These are phyloP conservation scores for Eucalyptus sp. DNA, from an alignment of 345 rosid species.

Conservation along the genomic window DNA sequence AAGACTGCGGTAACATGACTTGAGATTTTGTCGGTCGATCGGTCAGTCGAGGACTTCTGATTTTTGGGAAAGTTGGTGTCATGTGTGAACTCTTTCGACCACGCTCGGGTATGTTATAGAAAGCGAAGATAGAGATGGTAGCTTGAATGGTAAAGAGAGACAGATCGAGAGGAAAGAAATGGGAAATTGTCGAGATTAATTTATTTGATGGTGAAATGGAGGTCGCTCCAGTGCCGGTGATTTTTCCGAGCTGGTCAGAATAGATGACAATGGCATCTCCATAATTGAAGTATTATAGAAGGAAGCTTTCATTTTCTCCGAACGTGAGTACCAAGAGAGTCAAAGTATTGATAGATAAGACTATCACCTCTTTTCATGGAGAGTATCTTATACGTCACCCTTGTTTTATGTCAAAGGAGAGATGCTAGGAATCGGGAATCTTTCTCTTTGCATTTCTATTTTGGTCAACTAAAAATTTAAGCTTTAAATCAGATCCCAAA, in stretches of 20 bases:
- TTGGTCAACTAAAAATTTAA: not conserved
- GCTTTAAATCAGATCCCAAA: not conserved
- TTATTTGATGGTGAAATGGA: not conserved
- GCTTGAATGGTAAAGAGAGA: not conserved
- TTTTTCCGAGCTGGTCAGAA: not conserved
- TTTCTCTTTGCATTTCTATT: not conserved
- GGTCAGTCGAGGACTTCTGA: accelerated
- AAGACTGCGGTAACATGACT: not conserved
- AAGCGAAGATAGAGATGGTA: accelerated
- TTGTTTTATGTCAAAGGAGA: not conserved
- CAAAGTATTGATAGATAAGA: not conserved
- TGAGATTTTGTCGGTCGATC: not conserved
- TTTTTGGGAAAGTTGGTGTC: not conserved
- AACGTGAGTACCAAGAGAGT: not conserved
- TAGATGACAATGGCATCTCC: not conserved
- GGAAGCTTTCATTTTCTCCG: not conserved
- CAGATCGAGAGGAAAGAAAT: not conserved
- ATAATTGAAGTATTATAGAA: not conserved
- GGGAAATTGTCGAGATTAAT: not conserved
- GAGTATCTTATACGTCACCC: not conserved
- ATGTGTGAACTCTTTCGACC: not conserved
- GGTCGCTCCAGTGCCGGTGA: not conserved
- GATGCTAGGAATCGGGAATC: not conserved
- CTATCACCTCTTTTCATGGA: not conserved
- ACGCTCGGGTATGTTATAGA: not conserved